These are phyloP conservation scores for Oehlia diaphana DNA, from an alignment of 192 early-diverging fungal species.

Conservation along the genomic window DNA sequence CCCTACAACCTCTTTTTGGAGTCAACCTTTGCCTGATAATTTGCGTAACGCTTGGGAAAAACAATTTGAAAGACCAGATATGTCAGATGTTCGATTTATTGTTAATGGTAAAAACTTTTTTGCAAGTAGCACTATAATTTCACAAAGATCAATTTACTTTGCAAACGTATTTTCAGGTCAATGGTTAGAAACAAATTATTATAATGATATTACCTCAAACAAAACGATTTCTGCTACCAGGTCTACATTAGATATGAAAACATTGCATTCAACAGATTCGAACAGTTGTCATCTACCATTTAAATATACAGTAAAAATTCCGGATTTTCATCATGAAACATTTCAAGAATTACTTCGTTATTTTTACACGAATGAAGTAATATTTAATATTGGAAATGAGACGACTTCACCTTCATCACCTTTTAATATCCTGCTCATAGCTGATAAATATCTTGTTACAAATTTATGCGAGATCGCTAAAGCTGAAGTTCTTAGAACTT, in stretches of 20 bases:
- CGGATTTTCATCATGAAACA: constrained; percentile 14
- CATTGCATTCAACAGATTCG: too few relatives aligned
- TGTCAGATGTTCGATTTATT: constrained; percentile 5
- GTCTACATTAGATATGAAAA: too few relatives aligned
- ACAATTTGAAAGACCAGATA: neutral
- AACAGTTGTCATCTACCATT: neutral
- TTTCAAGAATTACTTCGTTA: constrained; percentile 11
- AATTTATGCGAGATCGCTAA: constrained; percentile 8
- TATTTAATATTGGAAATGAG: neutral
- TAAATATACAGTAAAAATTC: constrained; percentile 11
- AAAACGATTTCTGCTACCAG: too few relatives aligned
- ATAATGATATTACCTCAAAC: too few relatives aligned
- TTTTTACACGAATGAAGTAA: constrained; percentile 18
- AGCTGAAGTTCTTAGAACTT: neutral
- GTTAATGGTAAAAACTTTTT: neutral
- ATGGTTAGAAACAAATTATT: neutral
- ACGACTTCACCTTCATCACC: neutral
- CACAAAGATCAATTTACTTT: constrained; percentile 14
- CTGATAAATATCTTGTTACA: constrained; percentile 13
- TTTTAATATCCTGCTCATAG: neutral
- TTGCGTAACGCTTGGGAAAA: neutral
- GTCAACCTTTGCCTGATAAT: neutral
- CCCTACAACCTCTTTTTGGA: neutral
- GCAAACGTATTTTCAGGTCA: neutral
- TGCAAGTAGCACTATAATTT: constrained; percentile 11